Base-by-base conservation (phyloP, 2,329 filamentous ascomycete species). In the Rhytidhysteron rufulum region DNA sequence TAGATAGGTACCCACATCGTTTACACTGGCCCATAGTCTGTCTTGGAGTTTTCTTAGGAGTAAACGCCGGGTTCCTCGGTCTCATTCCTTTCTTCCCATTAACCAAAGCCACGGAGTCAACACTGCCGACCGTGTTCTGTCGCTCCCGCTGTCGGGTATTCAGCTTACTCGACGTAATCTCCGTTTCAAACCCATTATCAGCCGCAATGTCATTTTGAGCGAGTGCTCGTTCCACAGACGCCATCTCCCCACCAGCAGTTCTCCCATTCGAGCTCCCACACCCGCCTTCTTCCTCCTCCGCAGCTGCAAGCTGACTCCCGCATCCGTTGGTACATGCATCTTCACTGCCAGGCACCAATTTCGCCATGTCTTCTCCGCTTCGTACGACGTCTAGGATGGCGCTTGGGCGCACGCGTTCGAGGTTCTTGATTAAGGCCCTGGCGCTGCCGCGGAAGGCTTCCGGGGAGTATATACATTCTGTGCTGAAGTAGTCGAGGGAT, bases 381-480 rank as follows among this genome's bases (percentile, higher is more conserved):
- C 86, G 78, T 20, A 98, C 91, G 39, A 98, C 88, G 61, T 98
- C 93, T 40, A 98, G 63, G 37, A 98, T 97, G 3, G 91, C 90
- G 57, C 90, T 96, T 2, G 93, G 91, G 2, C 93, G 78, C 6
- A 98, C 88, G 53, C 86, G 86, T 67, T 98, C 93, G 22, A 98
- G 72, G 53, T 91, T 95, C 70, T 98, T 98, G 66, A 98, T 95
- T 43, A 98, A 70, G 19, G 84, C 87, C 48, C 93, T 79, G 2
- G 93, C 93, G 51, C 88, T 95, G 3, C 93, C 93, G 43, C 93
- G 79, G 61, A 98, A 98, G 2, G 93, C 93, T 67, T 98, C 93
- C 0, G 93, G 93, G 39, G 88, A 95, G 72, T 98, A 98, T 45
- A 98, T 89, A 72, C 93, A 98, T 68, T 98, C 93, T 0, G 93